Conservation (phyloP, 2,329 filamentous ascomycete species). For the Penicillium sp. region DNA sequence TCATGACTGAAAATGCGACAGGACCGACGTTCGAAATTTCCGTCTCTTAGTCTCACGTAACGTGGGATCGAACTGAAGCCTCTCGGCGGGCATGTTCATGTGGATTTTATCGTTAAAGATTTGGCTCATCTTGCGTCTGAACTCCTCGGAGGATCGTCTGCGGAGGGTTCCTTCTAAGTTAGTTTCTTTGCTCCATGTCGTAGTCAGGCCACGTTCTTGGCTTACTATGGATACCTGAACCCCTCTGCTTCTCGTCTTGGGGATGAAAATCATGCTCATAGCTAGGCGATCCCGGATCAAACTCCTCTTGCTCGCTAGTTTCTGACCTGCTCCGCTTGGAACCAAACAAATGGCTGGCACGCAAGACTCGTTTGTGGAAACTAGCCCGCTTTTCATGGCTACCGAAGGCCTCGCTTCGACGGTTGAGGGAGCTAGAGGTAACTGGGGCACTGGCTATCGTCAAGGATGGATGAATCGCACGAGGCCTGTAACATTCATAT, state of each 20-base stretch:
- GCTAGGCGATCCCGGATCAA: not conserved
- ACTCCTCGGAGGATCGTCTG: slow-evolving; percentile 33
- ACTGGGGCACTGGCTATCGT: not conserved
- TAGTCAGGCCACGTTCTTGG: not conserved
- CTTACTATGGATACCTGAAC: slow-evolving; percentile 19
- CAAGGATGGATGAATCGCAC: slow-evolving; percentile 4
- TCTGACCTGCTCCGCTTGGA: not conserved
- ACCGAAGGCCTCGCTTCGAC: slow-evolving; percentile 2
- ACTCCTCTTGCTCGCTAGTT: not conserved
- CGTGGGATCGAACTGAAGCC: slow-evolving; percentile 24
- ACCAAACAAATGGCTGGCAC: slow-evolving; percentile 7
- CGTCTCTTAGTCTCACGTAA: slow-evolving; percentile 11
- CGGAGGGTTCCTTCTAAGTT: slow-evolving; percentile 13
- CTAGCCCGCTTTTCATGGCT: slow-evolving; percentile 14
- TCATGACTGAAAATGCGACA: slow-evolving; percentile 16
- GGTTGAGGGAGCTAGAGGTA: slow-evolving; percentile 7
- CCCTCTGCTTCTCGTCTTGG: slow-evolving; percentile 8
- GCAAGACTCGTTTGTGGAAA: slow-evolving; percentile 15
- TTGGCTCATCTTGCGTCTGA: slow-evolving; percentile 33
- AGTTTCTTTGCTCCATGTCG: not conserved
- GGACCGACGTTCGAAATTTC: slow-evolving; percentile 12
- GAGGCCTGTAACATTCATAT: slow-evolving; percentile 5
- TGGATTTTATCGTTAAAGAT: slow-evolving; percentile 35
- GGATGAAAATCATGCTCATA: not conserved
- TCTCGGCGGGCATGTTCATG: slow-evolving; percentile 20